These are phyloP conservation scores for Adansonia digitata DNA, from an alignment of 345 rosid species.

Conservation along the genomic window DNA sequence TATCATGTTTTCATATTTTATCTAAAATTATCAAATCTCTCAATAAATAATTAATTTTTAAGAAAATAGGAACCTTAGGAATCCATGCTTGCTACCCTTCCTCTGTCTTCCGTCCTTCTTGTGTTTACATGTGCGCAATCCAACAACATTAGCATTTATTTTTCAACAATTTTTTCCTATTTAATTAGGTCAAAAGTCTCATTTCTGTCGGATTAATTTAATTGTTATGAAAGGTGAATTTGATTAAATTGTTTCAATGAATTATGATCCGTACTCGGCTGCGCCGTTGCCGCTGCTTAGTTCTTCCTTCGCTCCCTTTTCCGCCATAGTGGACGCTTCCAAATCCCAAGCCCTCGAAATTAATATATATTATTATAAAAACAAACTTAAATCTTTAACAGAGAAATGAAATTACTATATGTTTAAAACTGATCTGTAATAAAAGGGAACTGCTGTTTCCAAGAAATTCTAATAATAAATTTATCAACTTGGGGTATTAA, in stretches of 20 bases:
- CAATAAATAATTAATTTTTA: no score
- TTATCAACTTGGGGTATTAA: not conserved
- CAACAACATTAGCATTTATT: not conserved
- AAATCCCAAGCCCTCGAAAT: not conserved
- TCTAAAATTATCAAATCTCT: no score
- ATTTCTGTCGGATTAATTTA: not conserved
- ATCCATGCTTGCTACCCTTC: not conserved
- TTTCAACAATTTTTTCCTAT: not conserved
- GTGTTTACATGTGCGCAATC: not conserved
- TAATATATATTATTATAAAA: not conserved
- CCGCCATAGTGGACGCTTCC: not conserved
- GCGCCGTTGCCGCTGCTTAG: not conserved
- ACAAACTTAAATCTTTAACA: not conserved
- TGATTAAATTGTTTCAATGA: not conserved
- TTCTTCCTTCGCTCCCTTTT: not conserved
- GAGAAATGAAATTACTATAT: not conserved
- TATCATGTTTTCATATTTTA: no score
- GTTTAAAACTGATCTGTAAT: no score
- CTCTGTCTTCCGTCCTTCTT: not conserved
- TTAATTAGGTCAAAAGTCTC: not conserved
- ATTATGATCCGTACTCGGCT: conserved; percentile 14
- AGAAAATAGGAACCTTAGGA: not conserved
- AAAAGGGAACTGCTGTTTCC: not conserved
- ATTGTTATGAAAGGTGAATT: not conserved
- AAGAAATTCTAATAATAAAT: not conserved